These are phyloP conservation scores for Boletus rubroflammeus DNA, from an alignment of 768 basidiomycete genomes.

Conservation along the genomic window DNA sequence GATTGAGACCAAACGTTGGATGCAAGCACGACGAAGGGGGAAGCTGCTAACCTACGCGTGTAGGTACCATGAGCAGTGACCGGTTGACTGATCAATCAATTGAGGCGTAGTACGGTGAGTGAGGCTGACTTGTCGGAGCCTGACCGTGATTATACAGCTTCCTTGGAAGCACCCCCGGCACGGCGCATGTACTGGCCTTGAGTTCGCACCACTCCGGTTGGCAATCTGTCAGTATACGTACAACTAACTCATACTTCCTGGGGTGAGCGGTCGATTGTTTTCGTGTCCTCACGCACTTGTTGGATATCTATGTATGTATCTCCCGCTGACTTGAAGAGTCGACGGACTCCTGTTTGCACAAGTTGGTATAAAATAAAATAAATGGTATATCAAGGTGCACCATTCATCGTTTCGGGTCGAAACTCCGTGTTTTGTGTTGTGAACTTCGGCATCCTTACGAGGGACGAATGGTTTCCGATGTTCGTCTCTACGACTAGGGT, in stretches of 20 bases:
- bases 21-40: background rate
- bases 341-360: background rate
- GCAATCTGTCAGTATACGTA: background rate
- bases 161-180: background rate
- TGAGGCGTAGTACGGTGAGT: slow-evolving; percentile 7
- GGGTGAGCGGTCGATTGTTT: background rate
- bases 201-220: background rate
- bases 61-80: no score
- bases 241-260: background rate
- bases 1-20: background rate
- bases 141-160: background rate
- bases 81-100: background rate
- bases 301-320: background rate
- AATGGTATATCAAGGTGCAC: no score
- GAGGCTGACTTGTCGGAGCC: background rate
- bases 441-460: background rate
- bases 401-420: background rate
- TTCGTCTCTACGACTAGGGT: no score
- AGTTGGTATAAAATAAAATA: no score
- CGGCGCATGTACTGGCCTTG: no score
- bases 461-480: background rate
- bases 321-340: background rate
- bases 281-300: background rate
- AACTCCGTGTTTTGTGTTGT: background rate
- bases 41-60: no score